Percentiles rank a stretch among this genome's conserved stretches.
Evolutionary conservation across 345 rosid genomes (phyloP).

Genomic region (Euclidium syriacum): DNA sequence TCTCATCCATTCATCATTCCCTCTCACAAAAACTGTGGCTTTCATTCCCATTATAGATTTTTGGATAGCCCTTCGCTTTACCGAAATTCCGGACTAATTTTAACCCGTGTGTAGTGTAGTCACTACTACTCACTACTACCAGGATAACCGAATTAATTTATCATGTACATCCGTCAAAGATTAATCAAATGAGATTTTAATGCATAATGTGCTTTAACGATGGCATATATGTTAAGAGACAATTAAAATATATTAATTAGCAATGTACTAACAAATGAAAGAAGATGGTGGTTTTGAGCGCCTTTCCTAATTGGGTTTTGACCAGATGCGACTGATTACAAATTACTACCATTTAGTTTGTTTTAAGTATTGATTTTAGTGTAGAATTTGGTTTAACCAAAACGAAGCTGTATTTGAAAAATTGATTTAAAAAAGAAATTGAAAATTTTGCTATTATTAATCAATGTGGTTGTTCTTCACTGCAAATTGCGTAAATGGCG

Average conservation of each 20-base stretch:
- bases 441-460: too few species aligned
- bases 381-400: not conserved
- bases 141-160: too few species aligned
- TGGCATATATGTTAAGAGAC: too few species aligned
- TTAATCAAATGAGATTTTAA: too few species aligned
- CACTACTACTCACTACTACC: too few species aligned
- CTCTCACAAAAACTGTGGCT: not conserved
- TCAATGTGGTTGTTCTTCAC: too few species aligned
- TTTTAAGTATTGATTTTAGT: not conserved
- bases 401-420: not conserved
- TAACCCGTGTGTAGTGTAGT: not conserved
- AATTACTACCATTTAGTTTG: too few species aligned
- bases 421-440: too few species aligned
- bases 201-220: too few species aligned
- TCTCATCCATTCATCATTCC: not conserved
- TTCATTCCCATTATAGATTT: not conserved
- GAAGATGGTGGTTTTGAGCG: not conserved
- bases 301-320: not conserved
- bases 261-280: too few species aligned
- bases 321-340: not conserved
- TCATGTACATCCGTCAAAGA: too few species aligned
- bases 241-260: too few species aligned
- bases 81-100: conserved; percentile 9
- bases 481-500: not conserved
- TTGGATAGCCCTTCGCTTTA: conserved; percentile 1